Base-by-base conservation (phyloP, 768 basidiomycete genomes). In the Phlebiopsis gigantea region DNA sequence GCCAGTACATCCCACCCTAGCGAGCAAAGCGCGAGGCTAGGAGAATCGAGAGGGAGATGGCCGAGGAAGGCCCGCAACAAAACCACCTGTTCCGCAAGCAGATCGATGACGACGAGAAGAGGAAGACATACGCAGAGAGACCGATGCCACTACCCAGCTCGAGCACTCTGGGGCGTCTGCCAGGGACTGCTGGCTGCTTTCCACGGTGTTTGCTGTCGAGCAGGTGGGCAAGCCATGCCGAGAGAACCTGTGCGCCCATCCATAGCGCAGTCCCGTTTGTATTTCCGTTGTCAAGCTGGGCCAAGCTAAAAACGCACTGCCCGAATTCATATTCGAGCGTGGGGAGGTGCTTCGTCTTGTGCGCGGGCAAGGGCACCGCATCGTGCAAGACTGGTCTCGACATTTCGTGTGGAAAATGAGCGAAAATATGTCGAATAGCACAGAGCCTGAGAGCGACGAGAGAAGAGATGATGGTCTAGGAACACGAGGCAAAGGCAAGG, bases 81-180 rank as follows among this genome's bases (percentile, higher is more conserved):
- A 15, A 21, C 39, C 46, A 8, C 17, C 22, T 21, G 42, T 9
- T 30, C 41, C 28, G 5, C 24, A 12, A 19, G 46, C 4, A 12
- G 41, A 29, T 17, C 15, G 34, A 39, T 42, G 46, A 29, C 57
- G 24, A 28, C 50, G 26, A 42, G 7, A 53, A 28, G 28, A 53
- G 17, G 49, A 30, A 48, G 53, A 75, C 86, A 70, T 70, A 89
- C 82, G 88, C 80, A 61, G 85, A 83, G 55, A 91, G 79, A 44
- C 91, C 93, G 30, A 89, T 83, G 21, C 93, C 93, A 63, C 86
- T 84, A 55, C 93, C 93, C 19, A 95, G 73, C 67, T 96, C 93
- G 56, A 93, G 72, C 7, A 80, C 85, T 53, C 74, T 73, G 26
- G 68, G 73, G 58, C 70, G 68, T 49, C 53, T 57, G 53, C 24